phyloP scores from a whole-genome alignment of 2,329 filamentous ascomycete species.

The Aspergillus fumigatus region DNA sequence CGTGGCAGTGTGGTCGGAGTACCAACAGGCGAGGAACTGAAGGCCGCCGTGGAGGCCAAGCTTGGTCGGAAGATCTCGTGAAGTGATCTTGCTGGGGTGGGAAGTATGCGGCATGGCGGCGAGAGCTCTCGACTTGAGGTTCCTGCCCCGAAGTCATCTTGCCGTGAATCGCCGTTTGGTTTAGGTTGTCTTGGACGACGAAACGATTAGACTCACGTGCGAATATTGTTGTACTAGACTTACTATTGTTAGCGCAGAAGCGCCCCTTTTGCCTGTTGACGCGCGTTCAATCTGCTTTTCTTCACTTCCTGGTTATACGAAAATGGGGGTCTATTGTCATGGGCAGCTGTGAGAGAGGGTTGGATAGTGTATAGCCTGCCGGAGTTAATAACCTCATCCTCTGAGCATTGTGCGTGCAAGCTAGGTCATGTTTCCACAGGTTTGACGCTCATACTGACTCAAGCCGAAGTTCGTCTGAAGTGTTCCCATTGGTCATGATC shows the following conservation, averaged over 20 bases:
- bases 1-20: slow-evolving; percentile 43
- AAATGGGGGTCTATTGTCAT: background rate
- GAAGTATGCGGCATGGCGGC: background rate
- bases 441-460: too few species aligned
- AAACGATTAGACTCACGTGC: background rate
- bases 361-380: background rate
- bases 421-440: background rate
- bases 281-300: background rate
- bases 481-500: background rate
- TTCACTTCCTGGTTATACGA: too few species aligned
- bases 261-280: background rate
- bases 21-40: slow-evolving; percentile 48
- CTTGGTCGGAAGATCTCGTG: slow-evolving; percentile 44
- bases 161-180: background rate
- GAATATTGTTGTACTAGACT: background rate
- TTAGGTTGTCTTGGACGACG: background rate
- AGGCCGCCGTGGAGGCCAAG: slow-evolving; percentile 48
- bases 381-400: background rate
- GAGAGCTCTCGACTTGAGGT: too few species aligned
- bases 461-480: background rate
- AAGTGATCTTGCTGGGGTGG: background rate
- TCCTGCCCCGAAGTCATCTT: too few species aligned
- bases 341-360: background rate
- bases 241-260: background rate
- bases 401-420: background rate